Evolutionary conservation across 2,329 filamentous ascomycete genomes (phyloP).

Genomic region (Hortaea sp.): DNA sequence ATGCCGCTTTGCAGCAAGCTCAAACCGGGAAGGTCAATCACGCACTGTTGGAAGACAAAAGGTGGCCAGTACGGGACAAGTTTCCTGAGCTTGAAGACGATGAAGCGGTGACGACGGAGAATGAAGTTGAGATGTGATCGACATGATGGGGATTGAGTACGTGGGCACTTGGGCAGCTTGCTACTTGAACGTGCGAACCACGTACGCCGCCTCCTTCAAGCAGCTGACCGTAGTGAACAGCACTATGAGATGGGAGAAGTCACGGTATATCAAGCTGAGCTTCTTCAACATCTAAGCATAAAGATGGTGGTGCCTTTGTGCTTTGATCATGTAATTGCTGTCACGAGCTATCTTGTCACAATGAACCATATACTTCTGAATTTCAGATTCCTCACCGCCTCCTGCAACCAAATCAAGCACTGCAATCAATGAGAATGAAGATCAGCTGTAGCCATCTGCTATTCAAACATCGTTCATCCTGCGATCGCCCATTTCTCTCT

Average conservation of each 20-base stretch:
- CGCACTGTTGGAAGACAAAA: constrained; percentile 9
- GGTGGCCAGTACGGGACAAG: constrained; percentile 12
- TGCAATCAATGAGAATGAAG: too few species aligned
- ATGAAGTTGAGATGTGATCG: background rate
- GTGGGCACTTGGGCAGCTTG: too few species aligned
- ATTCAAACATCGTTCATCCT: background rate
- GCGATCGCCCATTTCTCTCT: background rate
- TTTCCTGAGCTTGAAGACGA: constrained; percentile 10
- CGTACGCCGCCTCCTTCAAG: background rate
- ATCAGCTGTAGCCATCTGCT: background rate
- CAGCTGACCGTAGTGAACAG: background rate
- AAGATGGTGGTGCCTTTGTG: too few species aligned
- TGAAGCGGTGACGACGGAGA: background rate
- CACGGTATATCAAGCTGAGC: background rate
- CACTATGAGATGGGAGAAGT: background rate
- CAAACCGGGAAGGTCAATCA: constrained; percentile 12
- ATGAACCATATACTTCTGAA: too few species aligned
- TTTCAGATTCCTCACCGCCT: too few species aligned
- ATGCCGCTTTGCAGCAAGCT: constrained; percentile 11
- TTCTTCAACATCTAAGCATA: background rate
- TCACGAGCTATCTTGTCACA: too few species aligned
- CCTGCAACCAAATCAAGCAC: too few species aligned
- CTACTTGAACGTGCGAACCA: too few species aligned
- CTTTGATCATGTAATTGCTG: too few species aligned
- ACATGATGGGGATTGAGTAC: too few species aligned